Evolutionary conservation across 768 basidiomycete species (phyloP).

Genomic region (Terana coerulea): DNA sequence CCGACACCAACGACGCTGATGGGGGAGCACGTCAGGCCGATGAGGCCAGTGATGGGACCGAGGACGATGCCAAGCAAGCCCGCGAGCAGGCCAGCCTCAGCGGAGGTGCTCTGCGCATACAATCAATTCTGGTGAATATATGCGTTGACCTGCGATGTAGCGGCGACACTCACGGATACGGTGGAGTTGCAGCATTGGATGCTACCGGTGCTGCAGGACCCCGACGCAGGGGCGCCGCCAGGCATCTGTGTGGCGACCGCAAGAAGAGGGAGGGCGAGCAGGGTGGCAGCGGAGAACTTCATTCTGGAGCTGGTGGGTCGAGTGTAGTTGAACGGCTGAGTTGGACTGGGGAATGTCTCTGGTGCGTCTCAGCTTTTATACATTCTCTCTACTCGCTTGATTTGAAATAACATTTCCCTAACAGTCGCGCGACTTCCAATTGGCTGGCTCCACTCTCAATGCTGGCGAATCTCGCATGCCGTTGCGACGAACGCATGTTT

Average conservation of each 20-base stretch:
- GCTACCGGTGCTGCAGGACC: constrained; percentile 12
- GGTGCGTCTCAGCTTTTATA: too few relatives aligned
- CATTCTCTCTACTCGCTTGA: too few relatives aligned
- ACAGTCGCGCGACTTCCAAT: too few relatives aligned
- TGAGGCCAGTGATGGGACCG: neutral
- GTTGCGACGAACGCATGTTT: too few relatives aligned
- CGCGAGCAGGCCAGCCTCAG: neutral
- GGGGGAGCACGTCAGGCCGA: constrained; percentile 14
- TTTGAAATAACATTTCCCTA: too few relatives aligned
- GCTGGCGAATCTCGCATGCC: too few relatives aligned
- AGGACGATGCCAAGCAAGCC: constrained; percentile 10
- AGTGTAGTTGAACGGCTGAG: too few relatives aligned
- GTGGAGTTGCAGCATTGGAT: constrained; percentile 15
- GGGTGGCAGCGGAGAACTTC: constrained; percentile 4
- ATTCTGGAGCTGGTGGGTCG: too few relatives aligned
- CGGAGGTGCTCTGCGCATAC: neutral
- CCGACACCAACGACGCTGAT: constrained; percentile 9
- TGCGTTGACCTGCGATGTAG: neutral
- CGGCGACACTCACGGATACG: neutral
- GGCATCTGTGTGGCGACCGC: neutral
- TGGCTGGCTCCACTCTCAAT: too few relatives aligned
- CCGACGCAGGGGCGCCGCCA: neutral
- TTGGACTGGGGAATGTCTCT: too few relatives aligned
- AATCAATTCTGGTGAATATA: neutral
- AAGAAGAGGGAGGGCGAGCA: constrained; percentile 4